Conservation (phyloP, 2,329 filamentous ascomycete genomes). For the Ambrosiella cleistominuta region DNA sequence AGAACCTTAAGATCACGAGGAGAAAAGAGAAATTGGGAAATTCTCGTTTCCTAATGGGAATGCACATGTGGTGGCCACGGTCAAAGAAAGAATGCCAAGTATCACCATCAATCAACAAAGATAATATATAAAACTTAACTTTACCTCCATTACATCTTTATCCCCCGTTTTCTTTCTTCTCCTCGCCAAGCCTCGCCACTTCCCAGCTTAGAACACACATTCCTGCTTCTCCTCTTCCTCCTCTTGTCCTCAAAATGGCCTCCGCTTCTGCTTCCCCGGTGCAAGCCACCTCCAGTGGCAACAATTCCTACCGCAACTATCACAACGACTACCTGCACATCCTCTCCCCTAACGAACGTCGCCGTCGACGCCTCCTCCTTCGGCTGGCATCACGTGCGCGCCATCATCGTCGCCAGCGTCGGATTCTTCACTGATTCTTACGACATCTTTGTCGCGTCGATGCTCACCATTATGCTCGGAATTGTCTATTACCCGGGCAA, state of each 20-base stretch:
- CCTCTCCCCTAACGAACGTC: constrained; percentile 58
- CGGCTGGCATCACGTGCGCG: constrained; percentile 69
- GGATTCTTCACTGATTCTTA: constrained; percentile 84
- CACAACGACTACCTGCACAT: constrained; percentile 52
- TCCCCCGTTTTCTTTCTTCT: too few species aligned
- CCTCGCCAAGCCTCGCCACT: not conserved
- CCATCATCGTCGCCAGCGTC: constrained; percentile 61
- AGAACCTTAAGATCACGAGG: too few species aligned
- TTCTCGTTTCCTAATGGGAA: too few species aligned
- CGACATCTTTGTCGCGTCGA: constrained; percentile 47
- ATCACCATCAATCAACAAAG: too few species aligned
- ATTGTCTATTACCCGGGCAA: constrained; percentile 51
- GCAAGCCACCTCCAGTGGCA: constrained; percentile 38
- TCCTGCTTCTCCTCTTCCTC: not conserved
- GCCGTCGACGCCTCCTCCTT: constrained; percentile 66
- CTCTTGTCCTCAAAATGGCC: not conserved
- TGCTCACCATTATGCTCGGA: constrained; percentile 50
- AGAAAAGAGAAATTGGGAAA: too few species aligned
- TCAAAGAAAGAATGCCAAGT: too few species aligned
- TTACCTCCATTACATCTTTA: too few species aligned
- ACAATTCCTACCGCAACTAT: constrained; percentile 59
- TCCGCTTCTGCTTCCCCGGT: not conserved
- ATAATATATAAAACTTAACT: too few species aligned
- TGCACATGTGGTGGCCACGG: too few species aligned
- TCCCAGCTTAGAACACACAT: not conserved